Evolutionary conservation across 2,329 filamentous ascomycete species (phyloP).

Genomic region (Colletotrichum liaoningense): DNA sequence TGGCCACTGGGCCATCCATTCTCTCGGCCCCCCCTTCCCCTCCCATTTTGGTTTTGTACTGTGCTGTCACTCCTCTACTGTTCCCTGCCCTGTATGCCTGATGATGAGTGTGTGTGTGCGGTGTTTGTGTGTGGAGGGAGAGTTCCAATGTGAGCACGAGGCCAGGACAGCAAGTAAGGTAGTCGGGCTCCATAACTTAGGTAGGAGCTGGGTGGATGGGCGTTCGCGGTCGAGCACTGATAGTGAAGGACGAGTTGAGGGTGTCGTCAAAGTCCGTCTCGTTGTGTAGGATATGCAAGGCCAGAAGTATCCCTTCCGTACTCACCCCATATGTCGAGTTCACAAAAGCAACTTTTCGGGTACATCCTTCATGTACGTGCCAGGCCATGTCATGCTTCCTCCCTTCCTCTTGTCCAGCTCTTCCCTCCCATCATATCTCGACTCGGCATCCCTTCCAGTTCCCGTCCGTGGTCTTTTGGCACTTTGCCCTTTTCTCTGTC

Average conservation of each 20-base stretch:
- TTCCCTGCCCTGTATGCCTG: neutral
- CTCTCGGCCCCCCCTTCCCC: constrained; percentile 11
- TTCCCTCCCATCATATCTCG: constrained; percentile 13
- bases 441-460: constrained; percentile 31
- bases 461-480: constrained; percentile 19
- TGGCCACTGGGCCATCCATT: constrained; percentile 7
- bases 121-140: neutral
- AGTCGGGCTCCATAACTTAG: neutral
- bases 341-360: neutral
- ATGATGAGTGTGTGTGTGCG: neutral
- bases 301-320: constrained; percentile 11
- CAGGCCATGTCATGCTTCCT: constrained; percentile 24
- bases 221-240: neutral
- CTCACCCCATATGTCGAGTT: neutral
- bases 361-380: constrained; percentile 14
- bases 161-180: neutral
- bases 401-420: constrained; percentile 19
- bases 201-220: neutral
- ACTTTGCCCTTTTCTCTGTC: constrained; percentile 27
- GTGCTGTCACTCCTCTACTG: neutral
- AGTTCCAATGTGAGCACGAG: neutral
- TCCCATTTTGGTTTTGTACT: constrained; percentile 7
- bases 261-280: neutral
- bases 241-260: neutral
- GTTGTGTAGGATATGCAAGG: neutral